Evolutionary conservation across 176 grass and related monocot genomes (phyloP).

Genomic region (Triticum aestivum): IWGSC_CS_RefSeq_v2.1 NC_057803.1:568858122-568858621

Average conservation of each 20-base stretch:
- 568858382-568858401: neutral
- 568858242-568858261: neutral
- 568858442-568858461: no score
- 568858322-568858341: slow-evolving; percentile 38
- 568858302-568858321: slow-evolving; percentile 1
- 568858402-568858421: neutral
- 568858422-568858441: neutral
- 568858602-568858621: slow-evolving; percentile 82
- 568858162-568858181: neutral
- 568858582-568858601: slow-evolving; percentile 45
- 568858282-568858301: neutral
- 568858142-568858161: neutral
- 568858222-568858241: neutral
- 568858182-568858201: neutral
- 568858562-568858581: neutral
- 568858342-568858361: slow-evolving; percentile 24
- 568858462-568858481: slow-evolving; percentile 26
- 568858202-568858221: neutral
- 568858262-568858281: neutral
- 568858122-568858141: neutral
- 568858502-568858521: neutral
- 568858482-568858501: slow-evolving; percentile 33
- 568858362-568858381: no score
- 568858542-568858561: neutral
- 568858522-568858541: neutral